Conservation (phyloP, 805 yeast species). For the Kodamaea lidongshanica region DNA sequence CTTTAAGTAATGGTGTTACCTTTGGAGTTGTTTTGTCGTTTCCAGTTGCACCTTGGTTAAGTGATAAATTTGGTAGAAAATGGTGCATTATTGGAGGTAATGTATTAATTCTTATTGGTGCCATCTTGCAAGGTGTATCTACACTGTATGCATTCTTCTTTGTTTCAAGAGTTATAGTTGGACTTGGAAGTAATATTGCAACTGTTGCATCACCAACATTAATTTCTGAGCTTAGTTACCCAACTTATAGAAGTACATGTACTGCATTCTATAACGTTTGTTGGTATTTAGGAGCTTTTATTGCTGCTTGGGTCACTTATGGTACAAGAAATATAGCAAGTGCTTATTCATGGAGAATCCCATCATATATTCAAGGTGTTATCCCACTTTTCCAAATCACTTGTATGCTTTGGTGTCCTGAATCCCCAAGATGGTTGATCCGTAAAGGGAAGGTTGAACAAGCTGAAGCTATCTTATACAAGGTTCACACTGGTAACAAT, state of each 20-base stretch:
- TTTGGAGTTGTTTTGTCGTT: constrained; percentile 35
- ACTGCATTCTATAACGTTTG: constrained; percentile 41
- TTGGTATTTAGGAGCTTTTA: constrained; percentile 48
- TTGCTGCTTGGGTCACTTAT: constrained; percentile 47
- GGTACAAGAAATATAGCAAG: constrained; percentile 32
- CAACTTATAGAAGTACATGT: constrained; percentile 22
- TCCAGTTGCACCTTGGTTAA: constrained; percentile 19
- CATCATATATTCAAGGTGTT: constrained; percentile 45
- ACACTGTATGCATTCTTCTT: constrained; percentile 33
- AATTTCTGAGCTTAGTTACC: constrained; percentile 46
- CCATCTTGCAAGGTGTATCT: constrained; percentile 33
- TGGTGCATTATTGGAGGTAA: constrained; percentile 20
- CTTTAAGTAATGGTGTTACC: constrained; percentile 14
- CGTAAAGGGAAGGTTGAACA: constrained; percentile 18
- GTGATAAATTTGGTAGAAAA: constrained; percentile 41
- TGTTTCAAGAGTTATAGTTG: constrained; percentile 43
- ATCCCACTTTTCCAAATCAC: constrained; percentile 39
- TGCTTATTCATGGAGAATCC: constrained; percentile 49
- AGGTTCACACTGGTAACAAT: constrained; percentile 36
- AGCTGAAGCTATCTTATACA: constrained; percentile 25
- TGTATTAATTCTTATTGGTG: constrained; percentile 23
- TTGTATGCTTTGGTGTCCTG: constrained; percentile 36
- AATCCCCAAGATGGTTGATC: constrained; percentile 28
- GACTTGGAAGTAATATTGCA: constrained; percentile 40
- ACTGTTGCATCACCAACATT: constrained; percentile 42